Conservation (phyloP, 148 eudicot species). For the Spergularia bocconei region DNA sequence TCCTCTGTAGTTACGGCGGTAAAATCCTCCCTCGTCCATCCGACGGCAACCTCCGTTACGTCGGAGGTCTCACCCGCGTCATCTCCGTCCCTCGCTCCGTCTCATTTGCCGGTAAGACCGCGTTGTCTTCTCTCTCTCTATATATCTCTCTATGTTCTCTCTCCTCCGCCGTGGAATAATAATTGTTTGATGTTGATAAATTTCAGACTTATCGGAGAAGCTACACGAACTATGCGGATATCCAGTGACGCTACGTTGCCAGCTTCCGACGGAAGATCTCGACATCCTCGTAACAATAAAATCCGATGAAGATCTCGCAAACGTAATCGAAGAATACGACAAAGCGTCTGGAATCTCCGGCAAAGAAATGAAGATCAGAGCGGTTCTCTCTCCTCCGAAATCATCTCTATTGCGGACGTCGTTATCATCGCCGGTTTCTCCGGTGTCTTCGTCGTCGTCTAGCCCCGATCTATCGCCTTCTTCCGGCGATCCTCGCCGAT, state of each 20-base stretch:
- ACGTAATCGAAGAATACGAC: constrained; percentile 64
- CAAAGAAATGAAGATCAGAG: constrained; percentile 63
- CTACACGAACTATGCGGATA: constrained; percentile 61
- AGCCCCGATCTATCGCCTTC: constrained; percentile 27
- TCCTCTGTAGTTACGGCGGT: constrained; percentile 84
- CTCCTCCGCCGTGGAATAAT: too few relatives aligned
- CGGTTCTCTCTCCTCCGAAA: constrained; percentile 45
- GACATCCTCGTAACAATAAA: constrained; percentile 68
- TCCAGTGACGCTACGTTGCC: constrained; percentile 55
- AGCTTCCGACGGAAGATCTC: constrained; percentile 71
- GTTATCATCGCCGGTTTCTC: constrained; percentile 23
- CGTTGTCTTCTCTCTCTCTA: neutral
- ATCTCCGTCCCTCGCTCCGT: constrained; percentile 59
- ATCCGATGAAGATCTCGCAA: constrained; percentile 62
- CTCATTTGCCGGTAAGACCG: constrained; percentile 46
- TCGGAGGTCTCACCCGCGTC: constrained; percentile 79
- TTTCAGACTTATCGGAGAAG: constrained; percentile 58
- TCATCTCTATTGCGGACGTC: constrained; percentile 25
- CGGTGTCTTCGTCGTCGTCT: constrained; percentile 36
- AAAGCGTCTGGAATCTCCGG: constrained; percentile 32
- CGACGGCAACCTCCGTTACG: constrained; percentile 73
- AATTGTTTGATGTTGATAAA: neutral
- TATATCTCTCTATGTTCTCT: too few relatives aligned
- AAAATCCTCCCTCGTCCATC: constrained; percentile 69
- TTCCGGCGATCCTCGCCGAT: constrained; percentile 21